These are phyloP conservation scores for Termitomyces sp. DNA, from an alignment of 768 basidiomycete species.

Conservation along the genomic window DNA sequence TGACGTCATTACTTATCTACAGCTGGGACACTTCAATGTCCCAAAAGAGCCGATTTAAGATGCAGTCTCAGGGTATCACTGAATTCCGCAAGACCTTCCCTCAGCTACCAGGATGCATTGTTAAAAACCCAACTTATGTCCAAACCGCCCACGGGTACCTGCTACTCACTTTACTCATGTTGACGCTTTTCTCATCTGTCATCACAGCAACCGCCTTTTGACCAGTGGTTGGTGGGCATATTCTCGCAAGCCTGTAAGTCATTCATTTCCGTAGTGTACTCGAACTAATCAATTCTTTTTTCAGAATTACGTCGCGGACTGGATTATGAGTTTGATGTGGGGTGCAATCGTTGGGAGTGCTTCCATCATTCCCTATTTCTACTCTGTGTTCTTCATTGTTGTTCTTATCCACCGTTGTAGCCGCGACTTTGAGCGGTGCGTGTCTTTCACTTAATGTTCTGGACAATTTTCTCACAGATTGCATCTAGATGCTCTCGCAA, in stretches of 20 bases:
- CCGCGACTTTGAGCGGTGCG: constrained; percentile 89
- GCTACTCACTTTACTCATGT: neutral
- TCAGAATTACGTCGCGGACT: constrained; percentile 93
- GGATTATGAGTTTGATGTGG: constrained; percentile 82
- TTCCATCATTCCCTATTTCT: constrained; percentile 90
- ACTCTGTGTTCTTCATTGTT: constrained; percentile 92
- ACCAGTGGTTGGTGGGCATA: constrained; percentile 93
- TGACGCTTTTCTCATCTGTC: neutral
- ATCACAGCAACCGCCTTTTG: constrained; percentile 77
- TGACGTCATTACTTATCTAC: neutral
- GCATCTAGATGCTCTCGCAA: constrained; percentile 66
- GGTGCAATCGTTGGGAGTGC: constrained; percentile 71
- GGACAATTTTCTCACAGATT: neutral
- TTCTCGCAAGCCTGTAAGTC: constrained; percentile 83
- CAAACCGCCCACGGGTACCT: constrained; percentile 88
- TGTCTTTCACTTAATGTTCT: neutral
- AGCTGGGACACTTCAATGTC: constrained; percentile 95
- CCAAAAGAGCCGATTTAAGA: constrained; percentile 96
- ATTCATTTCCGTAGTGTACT: neutral
- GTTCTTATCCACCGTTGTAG: constrained; percentile 89
- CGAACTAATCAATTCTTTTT: neutral
- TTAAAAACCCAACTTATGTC: constrained; percentile 86
- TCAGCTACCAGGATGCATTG: constrained; percentile 74
- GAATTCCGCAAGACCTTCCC: constrained; percentile 90
- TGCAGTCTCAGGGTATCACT: constrained; percentile 88